phyloP scores from a whole-genome alignment of 139 green algal species.

The Chloropicon primus region DNA sequence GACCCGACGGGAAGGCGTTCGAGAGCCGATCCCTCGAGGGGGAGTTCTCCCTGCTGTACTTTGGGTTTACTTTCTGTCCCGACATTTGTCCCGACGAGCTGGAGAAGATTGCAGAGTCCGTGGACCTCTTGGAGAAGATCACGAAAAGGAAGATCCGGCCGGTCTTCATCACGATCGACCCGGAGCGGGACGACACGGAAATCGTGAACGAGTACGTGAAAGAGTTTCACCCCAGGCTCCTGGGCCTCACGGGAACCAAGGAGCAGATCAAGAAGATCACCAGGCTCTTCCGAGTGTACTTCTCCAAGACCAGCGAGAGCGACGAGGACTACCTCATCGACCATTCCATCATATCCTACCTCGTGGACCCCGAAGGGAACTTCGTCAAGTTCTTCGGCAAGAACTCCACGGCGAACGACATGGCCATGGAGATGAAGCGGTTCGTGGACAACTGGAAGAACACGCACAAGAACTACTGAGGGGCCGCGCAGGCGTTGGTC shows the following conservation, averaged over 20 bases:
- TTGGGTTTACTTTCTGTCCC: slow-evolving; percentile 95
- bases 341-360: slow-evolving; percentile 95
- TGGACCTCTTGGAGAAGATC: slow-evolving; percentile 39
- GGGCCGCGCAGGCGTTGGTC: too few species aligned
- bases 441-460: background rate
- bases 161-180: slow-evolving; percentile 94
- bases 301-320: slow-evolving; percentile 34
- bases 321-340: slow-evolving; percentile 89
- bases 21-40: slow-evolving; percentile 39
- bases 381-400: slow-evolving; percentile 76
- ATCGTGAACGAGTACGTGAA: slow-evolving; percentile 53
- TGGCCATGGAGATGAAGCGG: background rate
- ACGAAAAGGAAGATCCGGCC: slow-evolving; percentile 35
- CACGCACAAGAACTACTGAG: background rate
- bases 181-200: slow-evolving; percentile 63
- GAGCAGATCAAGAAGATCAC: slow-evolving; percentile 40
- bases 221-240: slow-evolving; percentile 86
- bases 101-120: slow-evolving; percentile 73
- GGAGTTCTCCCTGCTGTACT: slow-evolving; percentile 86
- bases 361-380: slow-evolving; percentile 71
- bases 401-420: slow-evolving; percentile 11
- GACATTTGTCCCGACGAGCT: slow-evolving; percentile 98
- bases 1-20: background rate
- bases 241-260: slow-evolving; percentile 78
- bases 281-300: slow-evolving; percentile 69